These are phyloP conservation scores for Pochonia chlamydosporia DNA, from an alignment of 2,329 filamentous ascomycete genomes.

Conservation along the genomic window DNA sequence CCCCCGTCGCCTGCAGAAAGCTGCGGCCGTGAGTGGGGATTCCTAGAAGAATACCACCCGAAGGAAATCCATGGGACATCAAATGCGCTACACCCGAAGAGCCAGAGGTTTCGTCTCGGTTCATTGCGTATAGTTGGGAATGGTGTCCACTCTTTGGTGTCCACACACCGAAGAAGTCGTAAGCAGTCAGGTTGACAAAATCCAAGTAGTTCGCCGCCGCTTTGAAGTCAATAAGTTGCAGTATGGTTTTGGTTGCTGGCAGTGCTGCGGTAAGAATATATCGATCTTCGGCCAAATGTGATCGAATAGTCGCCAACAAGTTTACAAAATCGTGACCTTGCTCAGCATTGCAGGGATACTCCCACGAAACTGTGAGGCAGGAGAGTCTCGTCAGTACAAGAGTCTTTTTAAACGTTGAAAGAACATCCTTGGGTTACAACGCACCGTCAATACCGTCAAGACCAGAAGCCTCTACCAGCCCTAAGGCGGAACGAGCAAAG, in stretches of 20 bases:
- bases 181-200: slow-evolving; percentile 72
- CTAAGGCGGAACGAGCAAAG: slow-evolving; percentile 63
- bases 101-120: slow-evolving; percentile 57
- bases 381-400: not conserved
- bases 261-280: slow-evolving; percentile 69
- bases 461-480: slow-evolving; percentile 63
- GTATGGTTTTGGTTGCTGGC: slow-evolving; percentile 58
- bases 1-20: slow-evolving; percentile 59
- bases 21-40: slow-evolving; percentile 71
- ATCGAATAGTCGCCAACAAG: slow-evolving; percentile 60
- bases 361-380: slow-evolving; percentile 65
- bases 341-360: slow-evolving; percentile 61
- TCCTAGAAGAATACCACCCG: slow-evolving; percentile 68
- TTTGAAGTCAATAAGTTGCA: slow-evolving; percentile 64
- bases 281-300: slow-evolving; percentile 59
- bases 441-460: slow-evolving; percentile 62
- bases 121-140: slow-evolving; percentile 63
- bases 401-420: too few relatives aligned
- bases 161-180: slow-evolving; percentile 74
- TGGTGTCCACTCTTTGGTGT: slow-evolving; percentile 64
- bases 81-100: slow-evolving; percentile 62
- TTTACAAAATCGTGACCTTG: slow-evolving; percentile 67
- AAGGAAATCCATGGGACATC: slow-evolving; percentile 58
- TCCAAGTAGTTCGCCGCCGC: slow-evolving; percentile 62
- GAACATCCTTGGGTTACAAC: slow-evolving; percentile 8